Conservation (phyloP, 2,329 filamentous ascomycete genomes). For the Sporothrix brasiliensis region DNA sequence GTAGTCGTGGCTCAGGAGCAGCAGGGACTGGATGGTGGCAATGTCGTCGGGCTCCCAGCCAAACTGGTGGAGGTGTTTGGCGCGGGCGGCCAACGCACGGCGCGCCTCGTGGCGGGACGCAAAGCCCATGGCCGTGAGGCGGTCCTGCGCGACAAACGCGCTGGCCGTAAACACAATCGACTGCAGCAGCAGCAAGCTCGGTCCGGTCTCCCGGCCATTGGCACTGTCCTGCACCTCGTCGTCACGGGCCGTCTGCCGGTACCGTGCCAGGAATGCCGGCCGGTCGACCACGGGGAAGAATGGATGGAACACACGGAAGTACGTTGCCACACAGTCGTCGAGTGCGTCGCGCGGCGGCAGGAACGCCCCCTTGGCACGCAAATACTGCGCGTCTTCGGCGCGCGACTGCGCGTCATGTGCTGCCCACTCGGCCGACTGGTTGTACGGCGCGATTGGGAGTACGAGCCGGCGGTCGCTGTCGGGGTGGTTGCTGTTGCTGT, state of each 20-base stretch:
- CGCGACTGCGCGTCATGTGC: background rate
- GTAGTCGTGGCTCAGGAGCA: background rate
- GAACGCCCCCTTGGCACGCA: background rate
- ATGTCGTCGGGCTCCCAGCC: constrained; percentile 10
- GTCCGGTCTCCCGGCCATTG: background rate
- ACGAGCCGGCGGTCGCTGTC: background rate
- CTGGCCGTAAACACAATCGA: background rate
- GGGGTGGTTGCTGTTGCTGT: background rate
- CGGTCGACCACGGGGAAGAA: background rate
- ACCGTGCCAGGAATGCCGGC: background rate
- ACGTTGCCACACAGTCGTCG: background rate
- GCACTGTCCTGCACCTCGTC: background rate
- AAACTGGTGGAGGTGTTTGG: constrained; percentile 3
- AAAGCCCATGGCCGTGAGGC: background rate
- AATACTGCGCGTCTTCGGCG: background rate
- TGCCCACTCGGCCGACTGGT: background rate
- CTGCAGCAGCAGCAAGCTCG: background rate
- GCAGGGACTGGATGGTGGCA: background rate
- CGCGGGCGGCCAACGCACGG: background rate
- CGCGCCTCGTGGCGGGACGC: background rate
- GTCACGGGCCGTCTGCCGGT: background rate
- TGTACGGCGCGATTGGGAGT: constrained; percentile 3
- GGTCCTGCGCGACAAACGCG: background rate
- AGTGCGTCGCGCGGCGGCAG: background rate
- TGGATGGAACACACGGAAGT: background rate